A percentile compares a stretch with the other conserved stretches of the same genome.
Evolutionary conservation across 345 rosid species (phyloP).

Genomic region (thale cress (Arabidopsis thaliana)): TAIR10.1 NC_003075.7:8724001-8724500

Average conservation of each 20-base stretch:
- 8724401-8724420: conserved; percentile 27
- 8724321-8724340: conserved; percentile 48
- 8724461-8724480: conserved; percentile 15
- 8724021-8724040: too few relatives aligned
- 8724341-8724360: conserved; percentile 35
- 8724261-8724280: neutral
- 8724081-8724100: neutral
- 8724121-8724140: neutral
- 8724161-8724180: conserved; percentile 24
- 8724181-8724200: conserved; percentile 54
- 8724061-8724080: neutral
- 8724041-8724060: too few relatives aligned
- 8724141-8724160: neutral
- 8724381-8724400: conserved; percentile 30
- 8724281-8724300: neutral
- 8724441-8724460: neutral
- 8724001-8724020: too few relatives aligned
- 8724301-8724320: neutral
- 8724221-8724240: conserved; percentile 51
- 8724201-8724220: conserved; percentile 44
- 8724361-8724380: conserved; percentile 27
- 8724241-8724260: conserved; percentile 48
- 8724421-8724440: conserved; percentile 13
- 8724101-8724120: neutral
- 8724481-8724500: conserved; percentile 33